Evolutionary conservation across 208 protist species (phyloP).

Genomic region (Blastocrithidia nonstop): DNA sequence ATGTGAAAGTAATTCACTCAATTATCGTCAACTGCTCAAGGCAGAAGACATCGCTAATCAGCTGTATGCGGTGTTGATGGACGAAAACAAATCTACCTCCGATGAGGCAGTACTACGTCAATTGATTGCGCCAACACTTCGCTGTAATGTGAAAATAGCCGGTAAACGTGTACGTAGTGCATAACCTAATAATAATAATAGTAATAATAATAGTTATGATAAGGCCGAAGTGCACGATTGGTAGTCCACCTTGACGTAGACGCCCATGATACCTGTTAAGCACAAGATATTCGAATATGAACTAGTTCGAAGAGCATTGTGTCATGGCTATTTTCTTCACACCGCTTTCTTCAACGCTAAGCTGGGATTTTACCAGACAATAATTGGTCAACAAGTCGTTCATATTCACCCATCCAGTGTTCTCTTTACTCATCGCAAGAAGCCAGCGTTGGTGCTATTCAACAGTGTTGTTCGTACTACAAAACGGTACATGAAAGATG

Average conservation of each 20-base stretch:
- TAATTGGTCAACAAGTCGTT: conserved; percentile 64
- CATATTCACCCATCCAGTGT: conserved; percentile 80
- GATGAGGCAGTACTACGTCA: conserved; percentile 6
- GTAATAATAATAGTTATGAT: not conserved
- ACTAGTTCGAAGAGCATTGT: conserved; percentile 62
- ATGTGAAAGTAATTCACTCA: conserved; percentile 74
- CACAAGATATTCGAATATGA: conserved; percentile 42
- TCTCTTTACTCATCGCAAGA: conserved; percentile 66
- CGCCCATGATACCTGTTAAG: not conserved
- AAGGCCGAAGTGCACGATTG: not conserved
- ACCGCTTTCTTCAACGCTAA: conserved; percentile 83
- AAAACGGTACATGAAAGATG: conserved; percentile 84
- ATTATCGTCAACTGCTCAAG: conserved; percentile 71
- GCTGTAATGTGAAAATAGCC: not conserved
- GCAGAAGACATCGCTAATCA: conserved; percentile 74
- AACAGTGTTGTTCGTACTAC: conserved; percentile 80
- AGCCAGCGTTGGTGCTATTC: conserved; percentile 75
- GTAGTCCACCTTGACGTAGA: not conserved
- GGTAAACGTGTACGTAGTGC: not conserved
- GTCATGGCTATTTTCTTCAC: conserved; percentile 77
- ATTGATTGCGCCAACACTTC: not conserved
- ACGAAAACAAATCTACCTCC: not conserved
- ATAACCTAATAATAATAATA: too few species aligned
- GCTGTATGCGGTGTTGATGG: conserved; percentile 33
- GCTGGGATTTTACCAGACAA: conserved; percentile 63